Conservation (phyloP, 345 rosid genomes). For the Acer negundo region DNA sequence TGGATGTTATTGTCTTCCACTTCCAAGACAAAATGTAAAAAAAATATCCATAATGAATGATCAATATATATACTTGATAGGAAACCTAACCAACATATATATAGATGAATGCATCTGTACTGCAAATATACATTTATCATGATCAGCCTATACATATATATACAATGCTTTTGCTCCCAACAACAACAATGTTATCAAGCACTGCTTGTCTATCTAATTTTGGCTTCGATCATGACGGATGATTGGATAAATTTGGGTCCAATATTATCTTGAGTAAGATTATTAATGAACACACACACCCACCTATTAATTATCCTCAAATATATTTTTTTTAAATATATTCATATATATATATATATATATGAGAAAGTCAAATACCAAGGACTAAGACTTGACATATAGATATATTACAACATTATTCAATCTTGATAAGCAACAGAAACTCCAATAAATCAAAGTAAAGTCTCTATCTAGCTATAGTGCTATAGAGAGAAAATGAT, state of each 20-base stretch:
- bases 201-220: conserved; percentile 7
- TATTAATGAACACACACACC: neutral
- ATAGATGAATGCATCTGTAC: conserved; percentile 14
- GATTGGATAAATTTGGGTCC: neutral
- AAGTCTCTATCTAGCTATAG: too few relatives aligned
- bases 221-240: conserved; percentile 7
- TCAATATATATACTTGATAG: neutral
- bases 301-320: conserved; percentile 2
- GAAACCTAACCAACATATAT: neutral
- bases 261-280: neutral
- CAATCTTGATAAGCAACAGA: neutral
- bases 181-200: conserved; percentile 12
- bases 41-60: neutral
- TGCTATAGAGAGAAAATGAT: too few relatives aligned
- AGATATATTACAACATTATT: too few relatives aligned
- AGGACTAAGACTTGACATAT: neutral
- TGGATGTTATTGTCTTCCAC: conserved; percentile 23
- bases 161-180: conserved; percentile 15
- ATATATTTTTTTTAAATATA: neutral
- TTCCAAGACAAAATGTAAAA: conserved; percentile 14
- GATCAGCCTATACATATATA: neutral
- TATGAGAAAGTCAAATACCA: neutral
- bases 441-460: too few relatives aligned
- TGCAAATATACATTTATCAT: neutral
- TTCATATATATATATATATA: neutral